phyloP scores from a whole-genome alignment of 805 yeast species.

The Brettanomyces nanus region DNA sequence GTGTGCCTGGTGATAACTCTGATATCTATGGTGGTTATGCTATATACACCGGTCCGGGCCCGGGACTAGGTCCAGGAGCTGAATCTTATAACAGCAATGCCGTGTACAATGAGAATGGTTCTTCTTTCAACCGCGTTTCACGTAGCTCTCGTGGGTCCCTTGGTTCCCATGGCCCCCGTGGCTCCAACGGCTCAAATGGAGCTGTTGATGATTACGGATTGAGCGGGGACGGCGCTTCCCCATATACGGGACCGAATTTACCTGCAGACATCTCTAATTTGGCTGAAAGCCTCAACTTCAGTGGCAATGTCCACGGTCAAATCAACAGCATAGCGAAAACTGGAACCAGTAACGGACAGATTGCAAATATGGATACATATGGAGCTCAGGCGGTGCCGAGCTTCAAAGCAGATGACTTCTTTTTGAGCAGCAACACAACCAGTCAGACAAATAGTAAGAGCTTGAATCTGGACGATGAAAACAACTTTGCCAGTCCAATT shows the following conservation, averaged over 20 bases:
- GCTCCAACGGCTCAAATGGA: too few relatives aligned
- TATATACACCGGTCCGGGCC: too few relatives aligned
- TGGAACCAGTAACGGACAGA: background rate
- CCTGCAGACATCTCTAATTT: background rate
- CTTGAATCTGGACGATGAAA: constrained; percentile 1
- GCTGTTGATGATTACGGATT: too few relatives aligned
- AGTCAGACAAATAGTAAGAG: background rate
- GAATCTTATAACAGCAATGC: too few relatives aligned
- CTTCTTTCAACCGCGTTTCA: too few relatives aligned
- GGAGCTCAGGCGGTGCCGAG: background rate
- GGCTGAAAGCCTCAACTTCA: background rate
- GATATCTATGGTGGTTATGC: too few relatives aligned
- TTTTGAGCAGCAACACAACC: background rate
- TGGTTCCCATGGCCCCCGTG: too few relatives aligned
- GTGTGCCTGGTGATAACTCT: too few relatives aligned
- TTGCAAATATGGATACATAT: background rate
- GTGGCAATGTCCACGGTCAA: background rate
- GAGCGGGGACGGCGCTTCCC: too few relatives aligned
- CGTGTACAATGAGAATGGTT: too few relatives aligned
- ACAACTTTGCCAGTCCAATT: background rate
- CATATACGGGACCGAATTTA: background rate
- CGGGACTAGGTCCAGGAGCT: too few relatives aligned
- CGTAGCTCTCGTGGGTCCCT: too few relatives aligned
- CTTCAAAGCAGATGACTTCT: constrained; percentile 2
- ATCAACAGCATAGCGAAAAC: background rate